phyloP scores from a whole-genome alignment of 495 filamentous ascomycete genomes.

The Xylaria flabelliformis region DNA sequence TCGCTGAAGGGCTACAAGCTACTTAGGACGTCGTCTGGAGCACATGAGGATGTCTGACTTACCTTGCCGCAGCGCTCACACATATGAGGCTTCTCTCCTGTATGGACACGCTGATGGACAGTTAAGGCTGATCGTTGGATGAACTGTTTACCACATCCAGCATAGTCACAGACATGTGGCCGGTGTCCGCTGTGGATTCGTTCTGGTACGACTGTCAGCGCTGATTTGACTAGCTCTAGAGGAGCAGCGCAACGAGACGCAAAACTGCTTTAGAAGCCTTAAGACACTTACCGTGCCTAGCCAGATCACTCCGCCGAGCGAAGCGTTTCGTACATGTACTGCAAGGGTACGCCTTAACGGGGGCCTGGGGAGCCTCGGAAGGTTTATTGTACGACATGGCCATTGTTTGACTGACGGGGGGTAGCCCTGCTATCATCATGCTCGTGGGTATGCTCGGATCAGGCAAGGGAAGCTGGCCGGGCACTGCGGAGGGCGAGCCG shows the following conservation, averaged over 20 bases:
- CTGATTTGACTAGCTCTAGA: background rate
- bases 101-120: slow-evolving; percentile 93
- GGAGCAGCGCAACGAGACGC: background rate
- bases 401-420: slow-evolving; percentile 43
- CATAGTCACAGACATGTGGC: slow-evolving; percentile 91
- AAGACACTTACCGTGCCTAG: slow-evolving; percentile 80
- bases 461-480: slow-evolving; percentile 55
- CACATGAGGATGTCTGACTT: slow-evolving; percentile 39
- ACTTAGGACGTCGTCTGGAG: slow-evolving; percentile 23
- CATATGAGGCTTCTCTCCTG: slow-evolving; percentile 97
- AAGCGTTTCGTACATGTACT: slow-evolving; percentile 90
- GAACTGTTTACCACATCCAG: slow-evolving; percentile 92
- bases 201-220: slow-evolving; percentile 64
- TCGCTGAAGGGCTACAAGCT: slow-evolving; percentile 89
- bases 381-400: slow-evolving; percentile 44
- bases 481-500: slow-evolving; percentile 49
- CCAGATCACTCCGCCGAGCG: slow-evolving; percentile 91
- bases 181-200: slow-evolving; percentile 92
- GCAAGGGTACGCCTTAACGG: slow-evolving; percentile 84
- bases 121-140: slow-evolving; percentile 98
- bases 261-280: background rate
- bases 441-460: slow-evolving; percentile 57
- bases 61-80: slow-evolving; percentile 98
- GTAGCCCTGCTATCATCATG: slow-evolving; percentile 44
- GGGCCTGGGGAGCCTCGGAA: slow-evolving; percentile 39